Evolutionary conservation across 2,329 filamentous ascomycete genomes (phyloP), one percentile per base, ranked within the genome.

Genomic region (Talaromyces marneffei): DNA sequence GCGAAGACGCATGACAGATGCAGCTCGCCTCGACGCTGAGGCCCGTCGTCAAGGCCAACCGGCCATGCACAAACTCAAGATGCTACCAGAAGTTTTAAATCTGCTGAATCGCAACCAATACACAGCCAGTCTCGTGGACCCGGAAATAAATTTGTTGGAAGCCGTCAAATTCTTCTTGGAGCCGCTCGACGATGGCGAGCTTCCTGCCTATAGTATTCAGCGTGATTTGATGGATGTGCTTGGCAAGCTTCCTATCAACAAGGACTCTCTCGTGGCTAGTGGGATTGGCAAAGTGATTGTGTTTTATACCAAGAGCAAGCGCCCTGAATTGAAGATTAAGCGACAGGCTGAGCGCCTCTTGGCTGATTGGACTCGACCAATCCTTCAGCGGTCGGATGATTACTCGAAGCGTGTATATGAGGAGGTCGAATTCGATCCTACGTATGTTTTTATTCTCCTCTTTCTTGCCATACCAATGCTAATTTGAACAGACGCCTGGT

Each of bases 121-220:
- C 59, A 85, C 93, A 29, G 90, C 91, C 67, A 89, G 90, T 31
- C 87, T 97, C 55, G 86, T 97, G 42, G 93, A 97, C 67, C 93
- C 93, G 0, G 94, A 99, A 71, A 95, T 89, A 71, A 97, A 97
- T 78, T 89, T 99, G 65, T 80, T 99, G 40, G 91, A 96, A 76
- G 90, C 92, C 14, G 91, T 99, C 70, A 92, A 93, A 72, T 97
- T 96, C 83, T 97, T 97, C 82, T 84, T 99, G 23, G 94, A 99
- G 74, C 94, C 94, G 0, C 83, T 97, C 50, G 92, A 93, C 69
- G 93, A 97, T 72, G 94, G 93, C 61, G 93, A 91, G 63, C 83
- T 99, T 55, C 94, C 94, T 0, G 93, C 94, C 31, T 99, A 97
- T 79, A 94, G 94, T 72, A 97, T 99, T 67, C 94, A 99, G 78